phyloP scores from a whole-genome alignment of 129 eudicot genomes.

The Arctium lappa region DNA sequence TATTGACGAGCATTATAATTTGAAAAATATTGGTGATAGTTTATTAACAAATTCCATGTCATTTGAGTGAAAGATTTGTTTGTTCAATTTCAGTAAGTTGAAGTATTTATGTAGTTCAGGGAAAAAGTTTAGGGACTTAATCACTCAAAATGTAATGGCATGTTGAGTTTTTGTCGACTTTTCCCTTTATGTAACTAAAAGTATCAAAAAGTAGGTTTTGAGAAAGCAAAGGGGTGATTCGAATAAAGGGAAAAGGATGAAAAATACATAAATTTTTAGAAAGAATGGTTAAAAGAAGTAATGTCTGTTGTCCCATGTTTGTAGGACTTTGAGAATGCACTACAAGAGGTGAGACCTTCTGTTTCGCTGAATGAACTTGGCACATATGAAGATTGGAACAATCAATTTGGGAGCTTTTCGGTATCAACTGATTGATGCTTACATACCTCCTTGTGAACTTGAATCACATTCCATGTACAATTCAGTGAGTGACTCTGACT shows the following conservation, averaged over 20 bases:
- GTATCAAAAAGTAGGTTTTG: too few species aligned
- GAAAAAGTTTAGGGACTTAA: too few species aligned
- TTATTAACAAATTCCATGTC: neutral
- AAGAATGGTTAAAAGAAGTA: neutral
- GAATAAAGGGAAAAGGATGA: neutral
- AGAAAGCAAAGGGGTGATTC: neutral
- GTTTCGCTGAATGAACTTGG: constrained; percentile 80
- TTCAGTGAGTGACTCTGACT: neutral
- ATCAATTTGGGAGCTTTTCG: constrained; percentile 84
- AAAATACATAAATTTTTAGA: neutral
- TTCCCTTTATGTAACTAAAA: too few species aligned
- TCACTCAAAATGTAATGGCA: too few species aligned
- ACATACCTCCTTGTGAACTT: neutral
- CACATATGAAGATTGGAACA: constrained; percentile 80
- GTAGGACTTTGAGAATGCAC: constrained; percentile 41
- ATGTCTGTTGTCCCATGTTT: neutral
- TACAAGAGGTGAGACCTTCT: constrained; percentile 89
- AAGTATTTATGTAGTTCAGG: too few species aligned
- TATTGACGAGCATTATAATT: too few species aligned
- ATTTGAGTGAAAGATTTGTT: neutral
- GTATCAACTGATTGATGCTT: neutral
- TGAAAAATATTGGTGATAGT: too few species aligned
- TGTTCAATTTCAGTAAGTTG: too few species aligned
- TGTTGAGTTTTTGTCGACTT: neutral
- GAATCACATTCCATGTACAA: neutral